Conservation (phyloP, 2,329 filamentous ascomycete genomes). For the Ophiostoma sp. region DNA sequence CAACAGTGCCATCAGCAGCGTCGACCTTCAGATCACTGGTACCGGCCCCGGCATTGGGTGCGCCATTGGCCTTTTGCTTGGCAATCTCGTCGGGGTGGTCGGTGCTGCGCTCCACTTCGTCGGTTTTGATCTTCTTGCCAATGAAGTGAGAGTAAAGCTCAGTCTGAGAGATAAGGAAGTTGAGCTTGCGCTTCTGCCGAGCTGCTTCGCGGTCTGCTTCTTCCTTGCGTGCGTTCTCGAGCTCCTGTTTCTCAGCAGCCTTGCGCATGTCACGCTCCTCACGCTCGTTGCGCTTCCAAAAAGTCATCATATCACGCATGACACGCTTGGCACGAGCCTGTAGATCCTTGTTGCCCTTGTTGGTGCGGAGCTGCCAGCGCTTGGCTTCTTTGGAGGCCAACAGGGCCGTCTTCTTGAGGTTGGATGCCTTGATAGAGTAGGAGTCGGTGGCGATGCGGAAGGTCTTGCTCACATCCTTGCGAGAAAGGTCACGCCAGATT, state of each 20-base stretch:
- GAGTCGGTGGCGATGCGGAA: slow-evolving; percentile 83
- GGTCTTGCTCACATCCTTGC: slow-evolving; percentile 90
- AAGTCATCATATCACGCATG: slow-evolving; percentile 99
- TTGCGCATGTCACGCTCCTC: slow-evolving; percentile 94
- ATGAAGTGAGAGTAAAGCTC: slow-evolving; percentile 99
- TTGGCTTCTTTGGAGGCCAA: slow-evolving; percentile 95
- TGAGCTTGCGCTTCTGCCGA: slow-evolving; percentile 95
- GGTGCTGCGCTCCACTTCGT: slow-evolving; percentile 85
- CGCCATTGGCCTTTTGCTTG: slow-evolving; percentile 39
- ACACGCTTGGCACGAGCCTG: slow-evolving; percentile 94
- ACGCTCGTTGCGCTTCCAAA: slow-evolving; percentile 98
- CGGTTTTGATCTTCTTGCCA: slow-evolving; percentile 97
- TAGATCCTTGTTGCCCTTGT: slow-evolving; percentile 97
- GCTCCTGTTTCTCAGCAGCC: slow-evolving; percentile 88
- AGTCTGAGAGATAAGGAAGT: slow-evolving; percentile 98
- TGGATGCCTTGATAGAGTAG: slow-evolving; percentile 81
- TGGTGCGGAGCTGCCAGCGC: slow-evolving; percentile 93
- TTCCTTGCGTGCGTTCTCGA: slow-evolving; percentile 93
- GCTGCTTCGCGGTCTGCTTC: slow-evolving; percentile 97
- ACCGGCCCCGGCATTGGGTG: background rate
- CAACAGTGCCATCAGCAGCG: slow-evolving; percentile 46
- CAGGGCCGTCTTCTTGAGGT: slow-evolving; percentile 94
- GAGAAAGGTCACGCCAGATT: slow-evolving; percentile 90
- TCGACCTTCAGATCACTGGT: background rate
- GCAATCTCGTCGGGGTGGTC: slow-evolving; percentile 69